Percentiles rank a stretch among this genome's conserved stretches.
Evolutionary conservation across 306 rosid genomes (phyloP).

Genomic region (Urtica urens): DNA sequence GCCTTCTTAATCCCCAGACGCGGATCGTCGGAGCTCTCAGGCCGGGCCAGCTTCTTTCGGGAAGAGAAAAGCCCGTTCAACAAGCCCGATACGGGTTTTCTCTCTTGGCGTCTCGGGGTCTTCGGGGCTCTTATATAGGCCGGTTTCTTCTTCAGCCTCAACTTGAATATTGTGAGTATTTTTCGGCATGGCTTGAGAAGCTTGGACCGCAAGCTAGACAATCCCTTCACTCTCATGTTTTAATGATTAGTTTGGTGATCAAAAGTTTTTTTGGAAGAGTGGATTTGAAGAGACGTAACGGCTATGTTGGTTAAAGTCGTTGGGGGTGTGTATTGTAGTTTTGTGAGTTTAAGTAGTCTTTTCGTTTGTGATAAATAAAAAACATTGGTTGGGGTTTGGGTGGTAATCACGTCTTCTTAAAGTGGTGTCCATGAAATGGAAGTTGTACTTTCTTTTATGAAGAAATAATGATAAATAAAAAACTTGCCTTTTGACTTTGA

Average conservation of each 20-base stretch:
- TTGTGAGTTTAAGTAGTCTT: conserved; percentile 1
- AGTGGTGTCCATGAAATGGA: too few species aligned
- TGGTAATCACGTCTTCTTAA: conserved; percentile 19
- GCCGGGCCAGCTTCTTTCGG: conserved; percentile 28
- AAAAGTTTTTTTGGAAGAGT: too few species aligned
- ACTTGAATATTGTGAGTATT: conserved; percentile 34
- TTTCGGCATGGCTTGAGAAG: conserved; percentile 52
- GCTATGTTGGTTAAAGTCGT: conserved; percentile 13
- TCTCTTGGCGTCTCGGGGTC: conserved; percentile 12
- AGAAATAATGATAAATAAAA: too few species aligned
- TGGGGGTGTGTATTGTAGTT: not conserved
- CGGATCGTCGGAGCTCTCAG: conserved; percentile 16
- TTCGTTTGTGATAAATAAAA: not conserved
- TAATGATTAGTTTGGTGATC: conserved; percentile 17
- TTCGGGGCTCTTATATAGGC: conserved; percentile 31
- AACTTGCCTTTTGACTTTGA: too few species aligned
- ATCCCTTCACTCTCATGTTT: conserved; percentile 51
- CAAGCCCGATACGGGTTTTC: conserved; percentile 30
- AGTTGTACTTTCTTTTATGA: too few species aligned
- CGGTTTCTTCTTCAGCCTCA: conserved; percentile 44
- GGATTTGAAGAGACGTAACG: conserved; percentile 30
- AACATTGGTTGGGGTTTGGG: conserved; percentile 1
- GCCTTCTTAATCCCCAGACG: conserved; percentile 11
- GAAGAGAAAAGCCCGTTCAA: conserved; percentile 18
- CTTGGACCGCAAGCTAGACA: conserved; percentile 66